A percentile compares a stretch with the other conserved stretches of the same genome.
Conservation (phyloP, 257 asterid genomes). For the Fraxinus excelsior region DNA sequence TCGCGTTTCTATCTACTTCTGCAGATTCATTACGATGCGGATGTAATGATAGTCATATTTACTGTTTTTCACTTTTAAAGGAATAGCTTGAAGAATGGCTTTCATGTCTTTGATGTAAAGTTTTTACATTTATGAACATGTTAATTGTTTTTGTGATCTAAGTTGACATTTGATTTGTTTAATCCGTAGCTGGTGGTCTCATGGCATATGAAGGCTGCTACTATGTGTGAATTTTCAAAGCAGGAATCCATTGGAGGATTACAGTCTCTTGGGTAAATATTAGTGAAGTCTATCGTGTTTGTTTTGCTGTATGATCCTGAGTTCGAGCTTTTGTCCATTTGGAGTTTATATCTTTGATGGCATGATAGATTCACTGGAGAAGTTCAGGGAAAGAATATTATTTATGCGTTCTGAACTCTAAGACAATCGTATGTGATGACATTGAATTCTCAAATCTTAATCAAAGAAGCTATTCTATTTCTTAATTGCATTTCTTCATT, state of each 20-base stretch:
- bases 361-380: constrained; percentile 95
- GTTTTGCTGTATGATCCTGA: constrained; percentile 18
- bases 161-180: constrained; percentile 20
- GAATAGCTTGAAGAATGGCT: not conserved
- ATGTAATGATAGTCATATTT: not conserved
- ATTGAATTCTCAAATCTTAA: constrained; percentile 22
- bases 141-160: not conserved
- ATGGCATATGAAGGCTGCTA: constrained; percentile 96
- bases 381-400: constrained; percentile 83
- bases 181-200: constrained; percentile 53
- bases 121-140: not conserved
- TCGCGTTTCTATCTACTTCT: not conserved
- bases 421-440: constrained; percentile 86
- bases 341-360: constrained; percentile 25
- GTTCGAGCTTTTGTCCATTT: constrained; percentile 23
- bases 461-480: constrained; percentile 17
- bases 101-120: not conserved
- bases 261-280: constrained; percentile 83
- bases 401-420: constrained; percentile 93
- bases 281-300: constrained; percentile 11
- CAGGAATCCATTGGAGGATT: constrained; percentile 87
- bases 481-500: not conserved
- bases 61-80: not conserved
- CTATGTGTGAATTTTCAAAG: constrained; percentile 97
- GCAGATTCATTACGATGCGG: not conserved